Base-by-base conservation (phyloP, 2,329 filamentous ascomycete genomes). In the Ilyonectria mors-panacis region DNA sequence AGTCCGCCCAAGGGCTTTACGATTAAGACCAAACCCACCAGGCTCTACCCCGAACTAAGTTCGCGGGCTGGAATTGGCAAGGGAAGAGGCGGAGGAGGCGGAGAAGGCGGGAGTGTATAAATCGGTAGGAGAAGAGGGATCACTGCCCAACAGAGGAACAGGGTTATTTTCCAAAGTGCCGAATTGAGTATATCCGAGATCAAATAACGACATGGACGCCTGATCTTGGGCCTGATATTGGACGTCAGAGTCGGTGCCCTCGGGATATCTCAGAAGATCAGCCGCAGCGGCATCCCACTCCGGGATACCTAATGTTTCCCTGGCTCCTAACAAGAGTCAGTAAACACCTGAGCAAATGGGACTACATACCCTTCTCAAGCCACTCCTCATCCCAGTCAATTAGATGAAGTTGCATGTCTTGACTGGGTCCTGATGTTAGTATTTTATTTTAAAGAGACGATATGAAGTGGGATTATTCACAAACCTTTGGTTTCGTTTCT, bases 11-110 rank as follows among this genome's bases (percentile, higher is more conserved):
- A 50, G 44, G 54, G 8, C 2, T n/a, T 61, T 59, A 19, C 48
- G 17, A 44, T 67, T 15, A 45, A 54, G 42, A 50, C 61, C 66
- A 30, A 48, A 51, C 55, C 48, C 72, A 69, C 63, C 39, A 47
- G 65, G 63, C 55, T 63, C 59, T 53, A 62, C 44, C 61, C 53
- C 62, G 47, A 21, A 58, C 72, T 74, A 74, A 15, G 39, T 45
- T 45, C 35, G 56, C 21, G 53, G 42, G 56, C 65, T 72, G 70
- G 71, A 63, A 71, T 26, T 56, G 9, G 26, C 2, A 48, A 35
- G 21, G 10, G 28, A 53, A 2, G 10, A 21, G n/a, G 21, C 7
- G 10, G 50, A 53, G 12, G 30, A 21, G 6, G n/a, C 7, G 10
- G 50, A 53, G 12, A n/a, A 21, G 6, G n/a, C 15, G 30, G 30